Conservation (phyloP, 2,329 filamentous ascomycete species). For the Tricladium varicosporioides region DNA sequence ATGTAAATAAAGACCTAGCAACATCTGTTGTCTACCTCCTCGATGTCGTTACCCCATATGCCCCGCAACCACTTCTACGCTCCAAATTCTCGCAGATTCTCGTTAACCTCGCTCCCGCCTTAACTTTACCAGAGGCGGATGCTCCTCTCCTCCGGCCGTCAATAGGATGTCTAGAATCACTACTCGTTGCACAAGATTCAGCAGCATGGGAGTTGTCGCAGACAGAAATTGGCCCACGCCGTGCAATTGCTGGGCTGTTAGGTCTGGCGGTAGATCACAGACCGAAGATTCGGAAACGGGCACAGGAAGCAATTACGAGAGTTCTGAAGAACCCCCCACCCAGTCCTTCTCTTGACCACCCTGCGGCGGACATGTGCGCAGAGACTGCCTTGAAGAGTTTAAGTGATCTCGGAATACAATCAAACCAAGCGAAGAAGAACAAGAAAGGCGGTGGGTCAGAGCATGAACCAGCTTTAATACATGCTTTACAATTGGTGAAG, state of each 20-base stretch:
- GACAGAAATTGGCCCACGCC: slow-evolving; percentile 78
- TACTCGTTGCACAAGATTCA: slow-evolving; percentile 85
- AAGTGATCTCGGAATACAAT: slow-evolving; percentile 67
- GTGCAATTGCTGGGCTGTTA: slow-evolving; percentile 83
- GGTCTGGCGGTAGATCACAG: slow-evolving; percentile 81
- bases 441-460: slow-evolving; percentile 56
- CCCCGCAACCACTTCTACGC: slow-evolving; percentile 82
- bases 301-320: slow-evolving; percentile 82
- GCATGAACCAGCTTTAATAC: slow-evolving; percentile 82
- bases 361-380: slow-evolving; percentile 93
- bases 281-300: slow-evolving; percentile 91
- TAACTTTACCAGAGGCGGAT: slow-evolving; percentile 78
- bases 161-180: slow-evolving; percentile 90
- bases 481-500: slow-evolving; percentile 89
- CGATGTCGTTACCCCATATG: slow-evolving; percentile 83
- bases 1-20: slow-evolving; percentile 77
- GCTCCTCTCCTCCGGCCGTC: slow-evolving; percentile 82
- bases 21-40: slow-evolving; percentile 92
- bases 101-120: slow-evolving; percentile 76
- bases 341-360: slow-evolving; percentile 89
- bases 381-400: slow-evolving; percentile 83
- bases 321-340: slow-evolving; percentile 84
- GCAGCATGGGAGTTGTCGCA: slow-evolving; percentile 84
- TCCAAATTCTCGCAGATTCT: slow-evolving; percentile 96
- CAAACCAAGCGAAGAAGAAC: slow-evolving; percentile 64